Conservation (phyloP, 2,329 filamentous ascomycete species). For the Grosmannia huntii region DNA sequence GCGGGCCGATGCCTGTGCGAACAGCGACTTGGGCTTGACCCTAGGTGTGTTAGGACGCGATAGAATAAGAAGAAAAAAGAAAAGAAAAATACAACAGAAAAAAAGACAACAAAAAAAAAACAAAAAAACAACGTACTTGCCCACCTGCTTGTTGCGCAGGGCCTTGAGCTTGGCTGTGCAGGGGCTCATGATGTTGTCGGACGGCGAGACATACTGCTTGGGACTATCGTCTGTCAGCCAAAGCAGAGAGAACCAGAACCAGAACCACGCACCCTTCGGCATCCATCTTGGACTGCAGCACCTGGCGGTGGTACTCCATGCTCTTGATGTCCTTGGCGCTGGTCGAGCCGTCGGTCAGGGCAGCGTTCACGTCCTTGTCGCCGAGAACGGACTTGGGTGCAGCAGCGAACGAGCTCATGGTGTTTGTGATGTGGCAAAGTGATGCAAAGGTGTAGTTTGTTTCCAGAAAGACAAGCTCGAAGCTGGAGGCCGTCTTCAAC, state of each 20-base stretch:
- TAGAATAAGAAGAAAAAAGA: background rate
- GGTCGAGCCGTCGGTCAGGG: constrained; percentile 26
- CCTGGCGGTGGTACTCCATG: constrained; percentile 68
- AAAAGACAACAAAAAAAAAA: background rate
- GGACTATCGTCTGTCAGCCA: constrained; percentile 9
- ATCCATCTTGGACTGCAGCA: constrained; percentile 60
- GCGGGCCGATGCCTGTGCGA: constrained; percentile 46
- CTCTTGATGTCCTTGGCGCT: constrained; percentile 47
- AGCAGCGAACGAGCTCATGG: constrained; percentile 4
- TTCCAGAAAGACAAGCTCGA: background rate
- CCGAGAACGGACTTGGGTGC: constrained; percentile 33
- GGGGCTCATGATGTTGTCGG: constrained; percentile 81
- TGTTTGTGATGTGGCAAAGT: no score
- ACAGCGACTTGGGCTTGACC: constrained; percentile 55
- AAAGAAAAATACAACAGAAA: background rate
- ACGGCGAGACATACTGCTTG: constrained; percentile 59
- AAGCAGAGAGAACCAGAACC: no score
- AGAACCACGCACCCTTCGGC: constrained; percentile 44
- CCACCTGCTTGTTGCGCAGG: constrained; percentile 66
- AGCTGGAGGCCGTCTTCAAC: background rate
- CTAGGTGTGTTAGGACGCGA: no score
- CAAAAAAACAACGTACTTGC: constrained; percentile 45
- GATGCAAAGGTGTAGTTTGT: no score
- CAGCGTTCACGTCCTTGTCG: constrained; percentile 52
- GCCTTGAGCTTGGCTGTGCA: constrained; percentile 72